Evolutionary conservation across 192 early-diverging fungal species (phyloP), one percentile per base, ranked within the genome.

Genomic region (Endogone sp.): DNA sequence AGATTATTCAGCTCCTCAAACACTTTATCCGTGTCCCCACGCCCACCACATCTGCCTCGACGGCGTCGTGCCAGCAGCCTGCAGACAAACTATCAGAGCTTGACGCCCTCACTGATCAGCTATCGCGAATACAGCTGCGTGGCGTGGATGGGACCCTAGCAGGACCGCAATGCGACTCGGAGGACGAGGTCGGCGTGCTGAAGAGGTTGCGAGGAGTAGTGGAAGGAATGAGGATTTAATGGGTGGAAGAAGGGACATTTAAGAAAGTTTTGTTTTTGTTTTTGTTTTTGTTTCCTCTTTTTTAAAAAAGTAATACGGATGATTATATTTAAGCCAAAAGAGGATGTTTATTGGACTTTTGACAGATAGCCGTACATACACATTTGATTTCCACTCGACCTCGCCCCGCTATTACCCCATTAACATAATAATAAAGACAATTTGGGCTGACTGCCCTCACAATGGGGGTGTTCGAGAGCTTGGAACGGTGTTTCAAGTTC

Each of bases 1-100:
- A 77, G 75, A 72, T 77, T 24, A 77, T 77, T 64, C 37, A 65
- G 30, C 49, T 77, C 27, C 25, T 77, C 16, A 68, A 70, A 29
- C 62, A 68, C 29, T 72, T 66, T 29, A 59, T 70, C 60, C 29
- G 21, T 0, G 60, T 25, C 3, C n/a, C 64, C n/a, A 23, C 71
- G 27, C 49, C 64, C 2, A 54, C 57, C 10, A 59, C 55, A 20
- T 67, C 65, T n/a, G 21, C 21, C 6, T 49, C 37, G 9, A 11
- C 37, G 9, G 16, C 37, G 16, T 16, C 37, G 37, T 16, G 16
- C 37, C 9, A 6, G 9, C 1, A 6, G 3, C 31, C 61, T 28
- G 20, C 21, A 0, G 62, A 25, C 16, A 27, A 55, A 30, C 32
- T 67, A 9, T 25, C 55, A 13, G 65, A 65, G 21, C 31, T 72